Percentiles rank a stretch among this genome's conserved stretches.
phyloP scores from a whole-genome alignment of 257 asterid species.

The Forsythia suspensa region DNA sequence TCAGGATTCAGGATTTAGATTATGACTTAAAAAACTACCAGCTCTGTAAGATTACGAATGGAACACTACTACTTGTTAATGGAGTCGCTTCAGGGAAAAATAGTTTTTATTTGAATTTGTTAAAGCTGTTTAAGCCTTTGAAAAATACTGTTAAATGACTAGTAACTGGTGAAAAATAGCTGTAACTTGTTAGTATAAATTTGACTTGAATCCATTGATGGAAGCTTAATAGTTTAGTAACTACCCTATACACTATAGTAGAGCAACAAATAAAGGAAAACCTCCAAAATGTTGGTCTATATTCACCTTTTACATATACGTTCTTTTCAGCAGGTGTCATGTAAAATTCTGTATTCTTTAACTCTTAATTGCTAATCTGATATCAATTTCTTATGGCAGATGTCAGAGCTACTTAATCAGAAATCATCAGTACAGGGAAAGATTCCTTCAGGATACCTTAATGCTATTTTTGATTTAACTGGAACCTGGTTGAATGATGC shows the following conservation, averaged over 20 bases:
- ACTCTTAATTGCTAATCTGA: slow-evolving; percentile 22
- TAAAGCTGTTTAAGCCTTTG: not conserved
- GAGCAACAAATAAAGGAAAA: not conserved
- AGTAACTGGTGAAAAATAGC: too few species aligned
- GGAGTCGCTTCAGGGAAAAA: not conserved
- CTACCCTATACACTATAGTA: not conserved
- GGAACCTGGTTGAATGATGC: slow-evolving; percentile 97
- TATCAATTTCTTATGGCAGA: slow-evolving; percentile 50
- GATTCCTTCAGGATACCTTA: slow-evolving; percentile 91
- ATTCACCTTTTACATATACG: not conserved
- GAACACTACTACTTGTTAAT: not conserved
- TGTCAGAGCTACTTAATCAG: slow-evolving; percentile 95
- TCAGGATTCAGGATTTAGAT: not conserved
- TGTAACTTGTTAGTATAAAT: not conserved
- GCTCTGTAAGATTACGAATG: not conserved
- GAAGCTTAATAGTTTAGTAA: slow-evolving; percentile 1
- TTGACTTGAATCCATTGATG: not conserved
- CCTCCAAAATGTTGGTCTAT: not conserved
- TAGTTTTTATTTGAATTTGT: not conserved
- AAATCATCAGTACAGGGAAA: slow-evolving; percentile 87
- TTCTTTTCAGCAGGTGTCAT: not conserved
- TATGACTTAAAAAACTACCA: not conserved
- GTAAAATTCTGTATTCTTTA: not conserved
- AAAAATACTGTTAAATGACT: not conserved
- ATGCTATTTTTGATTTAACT: slow-evolving; percentile 81